These are phyloP conservation scores for Drosera spatulata DNA, from an alignment of 179 eudicot genomes.

Conservation along the genomic window DNA sequence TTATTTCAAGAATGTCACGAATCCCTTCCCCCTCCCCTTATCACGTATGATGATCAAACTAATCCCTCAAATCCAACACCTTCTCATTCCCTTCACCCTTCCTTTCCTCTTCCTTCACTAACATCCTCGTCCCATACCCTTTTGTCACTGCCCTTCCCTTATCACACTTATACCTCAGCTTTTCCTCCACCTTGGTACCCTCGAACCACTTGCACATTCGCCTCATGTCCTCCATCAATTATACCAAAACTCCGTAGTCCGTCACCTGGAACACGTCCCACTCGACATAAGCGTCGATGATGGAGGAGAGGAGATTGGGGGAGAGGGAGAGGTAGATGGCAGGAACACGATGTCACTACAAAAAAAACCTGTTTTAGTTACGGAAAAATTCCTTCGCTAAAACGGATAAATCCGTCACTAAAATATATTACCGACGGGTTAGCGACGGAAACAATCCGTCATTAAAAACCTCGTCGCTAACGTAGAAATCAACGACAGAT, in stretches of 20 bases:
- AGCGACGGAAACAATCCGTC: too few relatives aligned
- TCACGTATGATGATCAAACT: slow-evolving; percentile 83
- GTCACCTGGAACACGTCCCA: slow-evolving; percentile 73
- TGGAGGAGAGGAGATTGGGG: slow-evolving; percentile 5
- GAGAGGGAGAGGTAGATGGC: slow-evolving; percentile 5
- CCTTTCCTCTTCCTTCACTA: slow-evolving; percentile 38
- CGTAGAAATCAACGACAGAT: too few relatives aligned
- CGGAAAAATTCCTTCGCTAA: too few relatives aligned
- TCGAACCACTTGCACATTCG: slow-evolving; percentile 54
- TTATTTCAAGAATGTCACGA: too few relatives aligned
- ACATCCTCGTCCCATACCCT: slow-evolving; percentile 91
- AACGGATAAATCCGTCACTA: too few relatives aligned
- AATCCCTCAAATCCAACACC: slow-evolving; percentile 97
- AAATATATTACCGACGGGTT: too few relatives aligned
- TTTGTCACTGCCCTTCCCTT: slow-evolving; percentile 42
- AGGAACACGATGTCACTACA: too few relatives aligned
- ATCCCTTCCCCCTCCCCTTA: slow-evolving; percentile 30
- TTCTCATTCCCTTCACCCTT: slow-evolving; percentile 25
- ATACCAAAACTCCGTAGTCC: slow-evolving; percentile 54
- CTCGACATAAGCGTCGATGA: slow-evolving; percentile 45
- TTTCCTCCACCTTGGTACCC: slow-evolving; percentile 33
- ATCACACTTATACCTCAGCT: slow-evolving; percentile 46
- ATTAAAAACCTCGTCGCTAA: too few relatives aligned
- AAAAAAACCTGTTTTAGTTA: too few relatives aligned
- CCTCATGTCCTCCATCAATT: slow-evolving; percentile 39